Base-by-base conservation (phyloP, 1,284 basidiomycete genomes). In the Sanghuangporus sanghuang region DNA sequence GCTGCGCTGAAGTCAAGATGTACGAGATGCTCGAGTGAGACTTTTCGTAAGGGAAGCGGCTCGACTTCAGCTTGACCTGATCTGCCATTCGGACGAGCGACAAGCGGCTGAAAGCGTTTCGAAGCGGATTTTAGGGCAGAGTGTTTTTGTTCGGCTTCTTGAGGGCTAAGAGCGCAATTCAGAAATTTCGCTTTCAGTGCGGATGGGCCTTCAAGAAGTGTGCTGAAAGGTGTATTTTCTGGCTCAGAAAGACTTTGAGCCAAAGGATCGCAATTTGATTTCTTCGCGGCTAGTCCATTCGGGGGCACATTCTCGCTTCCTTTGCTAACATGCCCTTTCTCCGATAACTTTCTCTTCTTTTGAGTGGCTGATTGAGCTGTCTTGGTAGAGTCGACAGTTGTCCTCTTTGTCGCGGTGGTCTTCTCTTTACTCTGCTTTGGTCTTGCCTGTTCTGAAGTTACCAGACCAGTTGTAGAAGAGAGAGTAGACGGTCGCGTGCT, bases 1-100 rank as follows among this genome's bases (percentile, higher is more conserved):
- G 64, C 12, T 9, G 61, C 16, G 32, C 72, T 68, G 53, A 78
- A 74, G 50, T 81, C 77, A 3, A 81, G 72, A 65, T 73, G 70
- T 21, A 39, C 2, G 9, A 40, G 38, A 27, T 52, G 59, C 21
- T 49, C 35, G 14, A 39, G 7, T 3, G 44, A 40, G 36, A 27
- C 21, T 16, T 32, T 55, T 6, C n/a, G 16, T 14, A 12, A 11
- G n/a, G n/a, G 21, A 6, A 1, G 16, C 21, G 7, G 9, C 16
- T 44, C 14, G 12, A 8, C 4, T 12, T 49, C 48, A 49, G 18
- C 11, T 23, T 42, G 36, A 27, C 11, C 35, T 50, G 32, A 8
- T 18, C 14, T 60, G 21, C 32, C 7, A 21, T 44, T n/a, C 18
- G 36, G 11, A 27, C 12, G 32, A 6, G 32, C 46, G 0, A 39